Percentiles rank a stretch among this genome's conserved stretches.
These are phyloP conservation scores for Senna tora DNA, from an alignment of 306 rosid genomes.

Conservation along the genomic window DNA sequence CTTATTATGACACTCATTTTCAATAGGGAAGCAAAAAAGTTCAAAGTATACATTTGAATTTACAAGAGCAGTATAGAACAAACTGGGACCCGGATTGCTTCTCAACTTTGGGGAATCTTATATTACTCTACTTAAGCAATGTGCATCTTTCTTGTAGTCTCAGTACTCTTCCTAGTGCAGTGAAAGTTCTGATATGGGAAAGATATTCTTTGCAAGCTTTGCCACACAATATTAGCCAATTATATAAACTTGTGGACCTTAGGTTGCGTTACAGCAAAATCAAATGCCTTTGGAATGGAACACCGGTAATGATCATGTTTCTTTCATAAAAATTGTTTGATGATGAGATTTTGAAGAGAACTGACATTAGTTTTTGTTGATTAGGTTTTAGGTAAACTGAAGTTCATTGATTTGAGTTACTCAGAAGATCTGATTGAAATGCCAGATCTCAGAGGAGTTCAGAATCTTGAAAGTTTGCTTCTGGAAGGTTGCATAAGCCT, in stretches of 20 bases:
- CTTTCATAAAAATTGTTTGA: not conserved
- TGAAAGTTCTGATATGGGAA: constrained; percentile 6
- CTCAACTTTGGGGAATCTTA: constrained; percentile 13
- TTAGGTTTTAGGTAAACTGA: not conserved
- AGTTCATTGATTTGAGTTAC: not conserved
- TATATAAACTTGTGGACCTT: not conserved
- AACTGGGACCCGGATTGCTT: not conserved
- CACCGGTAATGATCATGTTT: not conserved
- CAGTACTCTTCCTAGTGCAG: not conserved
- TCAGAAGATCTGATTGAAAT: not conserved
- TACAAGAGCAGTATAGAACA: not conserved
- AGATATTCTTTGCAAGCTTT: not conserved
- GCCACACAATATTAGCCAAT: not conserved
- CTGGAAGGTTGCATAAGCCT: not conserved
- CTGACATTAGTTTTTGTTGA: no score
- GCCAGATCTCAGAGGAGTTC: not conserved
- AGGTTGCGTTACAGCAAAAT: not conserved
- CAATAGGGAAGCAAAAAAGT: not conserved
- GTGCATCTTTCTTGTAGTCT: not conserved
- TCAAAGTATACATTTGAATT: not conserved
- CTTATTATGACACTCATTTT: no score
- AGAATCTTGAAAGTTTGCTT: not conserved
- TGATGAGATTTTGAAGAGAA: no score
- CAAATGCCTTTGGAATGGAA: not conserved
- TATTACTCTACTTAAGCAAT: not conserved